Conservation (phyloP, 164 flowering plant genomes). For the Sedum album region DNA sequence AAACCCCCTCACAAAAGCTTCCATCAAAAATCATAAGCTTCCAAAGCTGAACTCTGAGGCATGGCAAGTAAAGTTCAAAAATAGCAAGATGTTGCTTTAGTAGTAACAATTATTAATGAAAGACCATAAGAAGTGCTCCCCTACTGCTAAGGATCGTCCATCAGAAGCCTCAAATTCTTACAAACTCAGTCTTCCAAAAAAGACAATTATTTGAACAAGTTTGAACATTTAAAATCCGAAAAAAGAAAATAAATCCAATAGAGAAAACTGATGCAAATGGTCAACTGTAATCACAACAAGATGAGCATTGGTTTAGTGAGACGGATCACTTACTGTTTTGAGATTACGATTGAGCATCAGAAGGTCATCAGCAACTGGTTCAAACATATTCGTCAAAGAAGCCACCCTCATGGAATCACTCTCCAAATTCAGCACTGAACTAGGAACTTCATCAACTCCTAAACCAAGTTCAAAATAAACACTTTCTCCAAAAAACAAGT, state of each 20-base stretch:
- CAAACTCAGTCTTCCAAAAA: not conserved
- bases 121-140: not conserved
- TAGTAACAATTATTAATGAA: not conserved
- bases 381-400: constrained; percentile 54
- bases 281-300: not conserved
- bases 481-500: not conserved
- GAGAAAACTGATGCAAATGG: not conserved
- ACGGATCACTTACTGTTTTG: constrained; percentile 69
- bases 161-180: not conserved
- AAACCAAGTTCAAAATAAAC: constrained; percentile 5
- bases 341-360: constrained; percentile 63
- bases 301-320: no score
- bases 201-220: no score
- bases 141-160: not conserved
- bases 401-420: constrained; percentile 26
- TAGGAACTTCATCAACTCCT: constrained; percentile 36
- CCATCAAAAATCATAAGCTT: not conserved
- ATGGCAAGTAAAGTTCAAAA: not conserved
- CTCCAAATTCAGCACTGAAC: constrained; percentile 29
- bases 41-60: not conserved
- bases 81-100: not conserved
- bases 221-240: not conserved
- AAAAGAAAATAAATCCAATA: no score
- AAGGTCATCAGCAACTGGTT: constrained; percentile 79
- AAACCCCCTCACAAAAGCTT: not conserved